Base-by-base conservation (phyloP, 768 basidiomycete species). In the Kwoniella newhampshirensis region DNA sequence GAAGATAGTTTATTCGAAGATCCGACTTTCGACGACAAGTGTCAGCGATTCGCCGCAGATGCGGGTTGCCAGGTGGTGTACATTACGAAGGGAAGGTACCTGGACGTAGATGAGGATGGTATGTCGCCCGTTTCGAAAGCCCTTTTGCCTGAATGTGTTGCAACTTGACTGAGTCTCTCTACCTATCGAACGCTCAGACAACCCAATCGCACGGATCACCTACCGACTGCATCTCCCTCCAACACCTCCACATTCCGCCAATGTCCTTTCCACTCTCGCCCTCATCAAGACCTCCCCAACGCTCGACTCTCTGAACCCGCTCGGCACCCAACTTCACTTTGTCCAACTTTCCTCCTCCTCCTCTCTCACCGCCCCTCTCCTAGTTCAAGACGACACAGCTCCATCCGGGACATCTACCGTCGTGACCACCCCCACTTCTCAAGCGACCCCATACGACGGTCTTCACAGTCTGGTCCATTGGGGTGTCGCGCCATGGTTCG, bases 401-500 rank as follows among this genome's bases (percentile, higher is more conserved):
- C 40, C 58, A 1, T 65, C 63, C 15, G 67, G 63, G 0, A 50
- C 62, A 2, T 61, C 70, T 3, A 67, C 63, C 3, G 59, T 62
- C 1, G 65, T 72, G n/a, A 57, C 63, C 9, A 70, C 66, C 1
- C 68, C 68, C 1, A 51, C 64, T 11, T 46, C 56, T 28, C 71
- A 70, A 39, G 63, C 64, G 1, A 77, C 75, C 2, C 92, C 94
- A 0, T 99, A 98, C 71, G 94, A 98, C 77, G 89, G 90, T 70
- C 77, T 99, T 26, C 94, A 98, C 73, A 90, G 91, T 9, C 83
- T 99, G 20, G 91, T 99, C 17, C 96, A 93, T 71, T 86, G 83
- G 54, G 96, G 89, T 64, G 92, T 99, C 25, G 94, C 97, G 66
- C 93, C 93, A 0, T 97, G 91, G 87, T 98, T 99, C 68, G 93